Percentiles rank a stretch among this genome's conserved stretches.
These are phyloP conservation scores for Avena atlantica DNA, from an alignment of 176 grass and related monocot species.

Conservation along the genomic window DNA sequence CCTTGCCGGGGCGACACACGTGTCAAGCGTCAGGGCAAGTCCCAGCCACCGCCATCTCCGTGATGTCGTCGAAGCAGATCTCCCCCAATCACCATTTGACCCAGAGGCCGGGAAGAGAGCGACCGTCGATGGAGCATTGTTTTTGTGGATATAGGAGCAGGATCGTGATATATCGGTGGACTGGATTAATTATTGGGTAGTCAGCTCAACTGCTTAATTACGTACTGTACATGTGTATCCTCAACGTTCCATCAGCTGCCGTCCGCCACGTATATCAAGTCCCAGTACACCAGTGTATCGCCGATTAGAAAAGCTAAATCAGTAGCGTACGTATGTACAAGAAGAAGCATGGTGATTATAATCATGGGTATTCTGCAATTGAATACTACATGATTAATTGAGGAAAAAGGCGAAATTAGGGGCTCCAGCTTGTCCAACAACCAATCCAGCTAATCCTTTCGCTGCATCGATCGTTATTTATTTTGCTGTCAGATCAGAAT, in stretches of 20 bases:
- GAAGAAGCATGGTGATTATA: background rate
- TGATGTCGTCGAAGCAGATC: too few relatives aligned
- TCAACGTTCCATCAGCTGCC: background rate
- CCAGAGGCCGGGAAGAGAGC: too few relatives aligned
- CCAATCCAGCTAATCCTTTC: slow-evolving; percentile 16
- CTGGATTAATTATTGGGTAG: background rate
- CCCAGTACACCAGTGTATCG: background rate
- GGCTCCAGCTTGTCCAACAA: slow-evolving; percentile 31
- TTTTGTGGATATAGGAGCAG: too few relatives aligned
- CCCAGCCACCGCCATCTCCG: too few relatives aligned
- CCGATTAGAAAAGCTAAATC: background rate
- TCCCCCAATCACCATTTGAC: too few relatives aligned
- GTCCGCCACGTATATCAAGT: background rate
- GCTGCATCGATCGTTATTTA: background rate
- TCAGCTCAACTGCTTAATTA: background rate
- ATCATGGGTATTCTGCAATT: background rate
- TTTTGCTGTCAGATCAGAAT: background rate
- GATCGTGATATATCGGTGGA: background rate
- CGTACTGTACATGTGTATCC: background rate
- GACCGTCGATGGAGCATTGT: too few relatives aligned
- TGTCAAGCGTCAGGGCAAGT: too few relatives aligned
- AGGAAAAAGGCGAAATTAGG: background rate
- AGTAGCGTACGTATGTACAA: background rate
- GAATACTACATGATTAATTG: background rate
- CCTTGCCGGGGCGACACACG: too few relatives aligned